A percentile compares a stretch with the other conserved stretches of the same genome.
These are phyloP conservation scores for Phytophthora macrochlamydospora DNA, from an alignment of 352 stramenopile species.

Conservation along the genomic window DNA sequence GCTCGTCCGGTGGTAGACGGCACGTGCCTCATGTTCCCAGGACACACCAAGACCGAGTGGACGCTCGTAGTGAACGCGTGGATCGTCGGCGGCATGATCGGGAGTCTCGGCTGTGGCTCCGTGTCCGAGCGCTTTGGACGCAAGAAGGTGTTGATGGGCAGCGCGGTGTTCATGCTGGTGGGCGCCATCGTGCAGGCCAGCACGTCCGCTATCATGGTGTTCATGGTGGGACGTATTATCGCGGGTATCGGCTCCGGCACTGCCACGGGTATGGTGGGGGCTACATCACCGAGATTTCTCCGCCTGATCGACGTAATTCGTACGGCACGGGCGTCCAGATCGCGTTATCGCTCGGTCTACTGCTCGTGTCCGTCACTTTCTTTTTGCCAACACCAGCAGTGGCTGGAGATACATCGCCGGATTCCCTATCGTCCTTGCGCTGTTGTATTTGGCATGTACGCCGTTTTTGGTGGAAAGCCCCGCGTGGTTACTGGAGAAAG, in stretches of 20 bases:
- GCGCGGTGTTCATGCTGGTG: constrained; percentile 40
- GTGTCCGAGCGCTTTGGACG: constrained; percentile 48
- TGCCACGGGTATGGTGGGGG: constrained; percentile 38
- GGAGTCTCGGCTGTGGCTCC: constrained; percentile 37
- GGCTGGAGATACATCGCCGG: constrained; percentile 39
- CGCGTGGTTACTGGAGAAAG: constrained; percentile 47
- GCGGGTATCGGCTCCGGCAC: constrained; percentile 43
- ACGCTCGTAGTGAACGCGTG: constrained; percentile 54
- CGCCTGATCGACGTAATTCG: constrained; percentile 34
- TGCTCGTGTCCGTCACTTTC: constrained; percentile 46
- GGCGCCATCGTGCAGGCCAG: constrained; percentile 39
- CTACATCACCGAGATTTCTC: constrained; percentile 54
- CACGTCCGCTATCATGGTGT: constrained; percentile 32
- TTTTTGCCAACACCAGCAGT: constrained; percentile 34
- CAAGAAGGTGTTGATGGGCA: constrained; percentile 39
- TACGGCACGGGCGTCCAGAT: constrained; percentile 50
- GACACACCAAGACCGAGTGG: constrained; percentile 42
- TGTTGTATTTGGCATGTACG: constrained; percentile 29
- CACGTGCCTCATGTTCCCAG: constrained; percentile 34
- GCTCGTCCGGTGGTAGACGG: constrained; percentile 35
- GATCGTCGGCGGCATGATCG: constrained; percentile 64
- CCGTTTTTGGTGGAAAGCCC: constrained; percentile 46
- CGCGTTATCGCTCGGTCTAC: constrained; percentile 36
- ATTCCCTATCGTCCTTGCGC: constrained; percentile 36
- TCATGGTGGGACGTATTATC: constrained; percentile 45